Evolutionary conservation across 2,329 filamentous ascomycete genomes (phyloP).

Genomic region (Thielaviopsis populi): DNA sequence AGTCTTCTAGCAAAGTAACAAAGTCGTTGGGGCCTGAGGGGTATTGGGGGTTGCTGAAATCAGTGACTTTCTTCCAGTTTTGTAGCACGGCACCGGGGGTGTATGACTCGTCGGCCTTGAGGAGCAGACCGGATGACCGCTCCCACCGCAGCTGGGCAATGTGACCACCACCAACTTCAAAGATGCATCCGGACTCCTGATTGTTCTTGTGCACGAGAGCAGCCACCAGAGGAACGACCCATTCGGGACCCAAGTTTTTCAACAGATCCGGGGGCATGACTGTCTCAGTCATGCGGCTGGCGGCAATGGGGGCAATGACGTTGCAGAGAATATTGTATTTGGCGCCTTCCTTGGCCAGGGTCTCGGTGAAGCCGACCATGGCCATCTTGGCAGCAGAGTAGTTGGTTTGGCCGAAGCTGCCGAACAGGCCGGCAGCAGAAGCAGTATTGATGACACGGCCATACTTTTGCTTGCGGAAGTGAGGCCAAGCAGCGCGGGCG

Average conservation of each 20-base stretch:
- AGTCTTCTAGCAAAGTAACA: slow-evolving; percentile 68
- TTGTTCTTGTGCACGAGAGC: slow-evolving; percentile 76
- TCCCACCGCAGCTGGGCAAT: slow-evolving; percentile 92
- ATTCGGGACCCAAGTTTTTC: slow-evolving; percentile 74
- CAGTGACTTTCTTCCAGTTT: slow-evolving; percentile 76
- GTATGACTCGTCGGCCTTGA: slow-evolving; percentile 77
- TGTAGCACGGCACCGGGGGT: slow-evolving; percentile 76
- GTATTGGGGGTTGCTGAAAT: slow-evolving; percentile 74
- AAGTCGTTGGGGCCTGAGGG: slow-evolving; percentile 80
- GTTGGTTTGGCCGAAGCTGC: slow-evolving; percentile 89
- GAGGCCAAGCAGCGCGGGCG: slow-evolving; percentile 82
- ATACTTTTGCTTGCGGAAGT: slow-evolving; percentile 98
- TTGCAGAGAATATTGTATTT: slow-evolving; percentile 98
- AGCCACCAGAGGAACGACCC: slow-evolving; percentile 87
- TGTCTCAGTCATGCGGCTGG: slow-evolving; percentile 88
- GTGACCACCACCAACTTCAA: slow-evolving; percentile 85
- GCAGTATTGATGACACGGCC: slow-evolving; percentile 93
- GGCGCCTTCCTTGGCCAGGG: slow-evolving; percentile 86
- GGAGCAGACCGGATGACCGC: slow-evolving; percentile 71
- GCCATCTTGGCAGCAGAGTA: slow-evolving; percentile 95
- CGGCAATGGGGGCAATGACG: slow-evolving; percentile 83
- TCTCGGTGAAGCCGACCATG: slow-evolving; percentile 94
- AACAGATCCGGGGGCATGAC: slow-evolving; percentile 91
- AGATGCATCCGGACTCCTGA: slow-evolving; percentile 78
- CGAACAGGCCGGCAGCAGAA: slow-evolving; percentile 89